Evolutionary conservation across 495 filamentous ascomycete genomes (phyloP).

Genomic region (Hypoxylon lenormandii): DNA sequence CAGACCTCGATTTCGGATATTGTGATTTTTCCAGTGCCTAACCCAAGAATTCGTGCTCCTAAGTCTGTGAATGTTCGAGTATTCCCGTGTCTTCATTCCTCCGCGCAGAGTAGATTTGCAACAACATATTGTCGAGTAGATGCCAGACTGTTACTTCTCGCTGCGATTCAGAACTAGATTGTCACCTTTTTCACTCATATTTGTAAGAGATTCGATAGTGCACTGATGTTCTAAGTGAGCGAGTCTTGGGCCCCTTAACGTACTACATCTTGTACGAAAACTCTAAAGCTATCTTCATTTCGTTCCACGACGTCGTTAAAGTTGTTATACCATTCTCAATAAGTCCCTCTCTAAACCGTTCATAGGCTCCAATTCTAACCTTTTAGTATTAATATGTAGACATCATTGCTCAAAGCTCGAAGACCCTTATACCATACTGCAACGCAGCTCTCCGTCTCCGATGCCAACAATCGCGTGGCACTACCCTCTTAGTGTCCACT

Average conservation of each 20-base stretch:
- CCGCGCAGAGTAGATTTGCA: background rate
- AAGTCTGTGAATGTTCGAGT: constrained; percentile 16
- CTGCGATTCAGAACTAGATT: background rate
- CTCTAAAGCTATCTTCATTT: background rate
- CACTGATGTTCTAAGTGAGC: too few species aligned
- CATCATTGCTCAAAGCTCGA: background rate
- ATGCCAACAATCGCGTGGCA: too few species aligned
- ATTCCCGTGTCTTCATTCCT: background rate
- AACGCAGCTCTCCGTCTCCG: too few species aligned
- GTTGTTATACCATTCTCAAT: background rate
- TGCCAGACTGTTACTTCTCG: background rate
- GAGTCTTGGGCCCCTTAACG: too few species aligned
- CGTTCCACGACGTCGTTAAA: background rate
- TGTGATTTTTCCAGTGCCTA: constrained; percentile 18
- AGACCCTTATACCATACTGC: too few species aligned
- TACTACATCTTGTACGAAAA: background rate
- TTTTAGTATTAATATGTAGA: background rate
- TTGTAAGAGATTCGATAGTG: too few species aligned
- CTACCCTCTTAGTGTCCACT: too few species aligned
- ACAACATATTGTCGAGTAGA: background rate
- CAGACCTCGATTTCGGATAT: constrained; percentile 25
- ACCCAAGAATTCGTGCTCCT: constrained; percentile 4
- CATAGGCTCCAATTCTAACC: background rate
- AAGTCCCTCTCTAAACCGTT: background rate
- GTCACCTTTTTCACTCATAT: too few species aligned